Evolutionary conservation across 108 stramenopile species (phyloP), one percentile per base, ranked within the genome.

Genomic region (Skeletonema marinoi): DNA sequence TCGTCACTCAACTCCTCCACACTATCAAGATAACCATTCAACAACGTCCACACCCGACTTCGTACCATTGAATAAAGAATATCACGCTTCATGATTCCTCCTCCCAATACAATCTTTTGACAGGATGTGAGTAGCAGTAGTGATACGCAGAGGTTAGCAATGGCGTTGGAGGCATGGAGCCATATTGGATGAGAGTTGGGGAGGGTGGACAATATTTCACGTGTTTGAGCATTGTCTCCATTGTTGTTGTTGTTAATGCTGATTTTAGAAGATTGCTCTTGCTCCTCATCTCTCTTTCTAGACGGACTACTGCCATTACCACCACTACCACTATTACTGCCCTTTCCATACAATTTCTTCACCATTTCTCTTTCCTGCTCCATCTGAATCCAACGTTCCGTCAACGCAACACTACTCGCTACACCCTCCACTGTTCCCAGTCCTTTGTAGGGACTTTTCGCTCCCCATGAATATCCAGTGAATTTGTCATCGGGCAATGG

Each of bases 1-100:
- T 70, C 80, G 6, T 31, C 51, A 62, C 64, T 68, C 21, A 82
- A 48, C 29, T 82, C 81, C 13, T 72, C 65, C 30, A 82, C 74
- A 70, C 77, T 70, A 25, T 90, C 89, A 71, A 99, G 84, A 80
- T 99, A 99, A 10, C 97, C 97, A 76, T 99, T 97, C 61, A 99
- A 73, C 11, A 97, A 71, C 13, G 78, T 65, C 36, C 76, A 60
- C 12, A 91, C 92, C 36, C 83, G 82, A 36, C 67, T 32, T 17
- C 89, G 84, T 61, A 96, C 80, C 81, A 81, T 89, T n/a, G 77
- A 77, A 64, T 88, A 88, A 51, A 98, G 65, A 3, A 80, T 73
- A 25, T 59, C 66, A 3, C 96, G 93, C 41, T 95, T 91, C 94
- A 97, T 91, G 10, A 98, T 79, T 8, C 98, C 98, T 44, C 98